Percentiles rank a stretch among this genome's conserved stretches.
phyloP scores from a whole-genome alignment of 495 filamentous ascomycete species.

The Astrocystis sublimbata region DNA sequence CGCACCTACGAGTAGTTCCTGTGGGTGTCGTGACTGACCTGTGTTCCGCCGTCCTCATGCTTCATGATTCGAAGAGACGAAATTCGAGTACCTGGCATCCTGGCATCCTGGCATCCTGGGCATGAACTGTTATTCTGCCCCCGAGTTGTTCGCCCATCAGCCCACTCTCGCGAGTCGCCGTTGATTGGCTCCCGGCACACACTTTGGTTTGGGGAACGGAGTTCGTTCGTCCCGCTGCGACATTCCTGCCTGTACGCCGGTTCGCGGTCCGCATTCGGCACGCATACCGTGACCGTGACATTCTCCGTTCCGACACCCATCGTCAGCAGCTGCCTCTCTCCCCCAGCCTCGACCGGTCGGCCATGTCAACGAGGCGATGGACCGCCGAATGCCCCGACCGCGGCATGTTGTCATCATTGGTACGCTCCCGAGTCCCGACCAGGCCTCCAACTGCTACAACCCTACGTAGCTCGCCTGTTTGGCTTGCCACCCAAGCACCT shows the following conservation, averaged over 20 bases:
- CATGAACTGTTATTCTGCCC: background rate
- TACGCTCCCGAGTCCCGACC: constrained; percentile 42
- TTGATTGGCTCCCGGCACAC: background rate
- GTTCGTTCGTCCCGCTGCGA: background rate
- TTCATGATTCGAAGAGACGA: background rate
- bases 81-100: background rate
- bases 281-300: too few species aligned
- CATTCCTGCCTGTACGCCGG: too few species aligned
- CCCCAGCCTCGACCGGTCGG: constrained; percentile 15
- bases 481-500: background rate
- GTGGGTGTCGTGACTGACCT: too few species aligned
- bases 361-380: constrained; percentile 37
- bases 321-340: background rate
- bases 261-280: too few species aligned
- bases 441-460: background rate
- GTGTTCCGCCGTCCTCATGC: too few species aligned
- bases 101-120: background rate
- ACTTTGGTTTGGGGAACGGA: background rate
- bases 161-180: background rate
- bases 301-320: too few species aligned
- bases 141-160: background rate
- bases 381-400: constrained; percentile 33
- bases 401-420: constrained; percentile 71
- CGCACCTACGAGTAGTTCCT: too few species aligned
- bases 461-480: background rate